Percentiles rank a stretch among this genome's conserved stretches.
phyloP scores from a whole-genome alignment of 1,284 basidiomycete genomes.

The Heterobasidion irregulare region DNA sequence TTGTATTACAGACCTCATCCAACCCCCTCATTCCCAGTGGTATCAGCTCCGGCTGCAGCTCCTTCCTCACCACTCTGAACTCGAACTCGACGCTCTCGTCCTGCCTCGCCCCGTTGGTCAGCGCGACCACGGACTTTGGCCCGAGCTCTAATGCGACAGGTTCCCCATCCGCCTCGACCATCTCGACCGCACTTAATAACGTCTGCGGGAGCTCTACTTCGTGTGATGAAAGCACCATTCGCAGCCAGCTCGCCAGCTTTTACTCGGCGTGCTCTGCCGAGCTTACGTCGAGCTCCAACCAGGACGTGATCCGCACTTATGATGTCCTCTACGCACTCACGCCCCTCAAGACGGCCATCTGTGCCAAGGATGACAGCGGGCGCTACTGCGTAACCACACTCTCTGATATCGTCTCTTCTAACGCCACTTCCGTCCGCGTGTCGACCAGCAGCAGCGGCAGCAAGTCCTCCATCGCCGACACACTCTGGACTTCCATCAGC shows the following conservation, averaged over 20 bases:
- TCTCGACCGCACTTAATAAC: slow-evolving; percentile 44
- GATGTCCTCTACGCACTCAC: slow-evolving; percentile 69
- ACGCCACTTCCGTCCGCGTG: slow-evolving; percentile 14
- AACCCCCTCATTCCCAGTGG: slow-evolving; percentile 55
- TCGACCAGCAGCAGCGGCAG: not conserved
- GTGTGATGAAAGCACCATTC: slow-evolving; percentile 56
- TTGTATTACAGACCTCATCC: slow-evolving; percentile 7
- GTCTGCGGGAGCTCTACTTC: slow-evolving; percentile 44
- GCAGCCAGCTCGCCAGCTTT: slow-evolving; percentile 58
- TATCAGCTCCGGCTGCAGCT: slow-evolving; percentile 49
- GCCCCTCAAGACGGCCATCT: slow-evolving; percentile 63
- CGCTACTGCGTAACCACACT: slow-evolving; percentile 49
- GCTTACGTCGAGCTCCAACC: slow-evolving; percentile 43
- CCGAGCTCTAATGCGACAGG: slow-evolving; percentile 35
- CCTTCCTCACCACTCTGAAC: slow-evolving; percentile 61
- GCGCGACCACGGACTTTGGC: slow-evolving; percentile 52
- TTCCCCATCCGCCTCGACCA: slow-evolving; percentile 31
- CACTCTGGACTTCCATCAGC: slow-evolving; percentile 6
- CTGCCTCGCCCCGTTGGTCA: slow-evolving; percentile 62
- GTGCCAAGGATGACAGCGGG: slow-evolving; percentile 64
- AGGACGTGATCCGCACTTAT: slow-evolving; percentile 54
- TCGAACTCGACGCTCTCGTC: slow-evolving; percentile 42
- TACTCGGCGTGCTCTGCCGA: slow-evolving; percentile 62
- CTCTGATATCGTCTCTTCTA: slow-evolving; percentile 7
- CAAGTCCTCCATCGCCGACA: not conserved